phyloP scores from a whole-genome alignment of 257 asterid species.

The Fraxinus anomala region DNA sequence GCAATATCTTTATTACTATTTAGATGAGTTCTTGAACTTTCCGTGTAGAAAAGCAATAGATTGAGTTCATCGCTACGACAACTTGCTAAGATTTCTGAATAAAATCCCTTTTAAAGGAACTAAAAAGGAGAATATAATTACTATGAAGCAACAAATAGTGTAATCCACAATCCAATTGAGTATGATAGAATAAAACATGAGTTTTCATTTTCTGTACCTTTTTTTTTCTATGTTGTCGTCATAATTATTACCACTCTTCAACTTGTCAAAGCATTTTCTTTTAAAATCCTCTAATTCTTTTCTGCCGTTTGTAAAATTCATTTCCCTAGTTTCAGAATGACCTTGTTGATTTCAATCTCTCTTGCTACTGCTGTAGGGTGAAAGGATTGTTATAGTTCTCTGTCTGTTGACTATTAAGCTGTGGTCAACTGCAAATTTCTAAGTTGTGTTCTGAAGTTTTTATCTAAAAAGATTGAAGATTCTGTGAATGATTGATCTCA shows the following conservation, averaged over 20 bases:
- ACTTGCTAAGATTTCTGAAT: neutral
- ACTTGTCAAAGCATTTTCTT: neutral
- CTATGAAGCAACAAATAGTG: neutral
- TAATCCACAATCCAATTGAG: neutral
- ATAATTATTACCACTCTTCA: neutral
- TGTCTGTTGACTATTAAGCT: neutral
- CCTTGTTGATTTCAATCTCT: neutral
- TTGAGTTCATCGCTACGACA: neutral
- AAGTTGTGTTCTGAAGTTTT: conserved; percentile 14
- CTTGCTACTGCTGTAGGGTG: neutral
- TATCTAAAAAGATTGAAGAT: conserved; percentile 9
- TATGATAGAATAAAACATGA: neutral
- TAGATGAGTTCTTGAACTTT: neutral
- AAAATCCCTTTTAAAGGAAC: neutral
- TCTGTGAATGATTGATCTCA: neutral
- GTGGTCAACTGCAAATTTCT: neutral
- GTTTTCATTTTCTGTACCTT: neutral
- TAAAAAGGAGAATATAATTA: neutral
- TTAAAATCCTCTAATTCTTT: neutral
- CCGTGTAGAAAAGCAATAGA: neutral
- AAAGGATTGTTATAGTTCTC: neutral
- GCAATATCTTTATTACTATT: neutral
- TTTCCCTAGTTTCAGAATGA: neutral
- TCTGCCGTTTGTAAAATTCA: neutral
- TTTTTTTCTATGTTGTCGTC: neutral